These are phyloP conservation scores for Aspergillus sclerotioniger DNA, from an alignment of 495 filamentous ascomycete genomes.

Conservation along the genomic window DNA sequence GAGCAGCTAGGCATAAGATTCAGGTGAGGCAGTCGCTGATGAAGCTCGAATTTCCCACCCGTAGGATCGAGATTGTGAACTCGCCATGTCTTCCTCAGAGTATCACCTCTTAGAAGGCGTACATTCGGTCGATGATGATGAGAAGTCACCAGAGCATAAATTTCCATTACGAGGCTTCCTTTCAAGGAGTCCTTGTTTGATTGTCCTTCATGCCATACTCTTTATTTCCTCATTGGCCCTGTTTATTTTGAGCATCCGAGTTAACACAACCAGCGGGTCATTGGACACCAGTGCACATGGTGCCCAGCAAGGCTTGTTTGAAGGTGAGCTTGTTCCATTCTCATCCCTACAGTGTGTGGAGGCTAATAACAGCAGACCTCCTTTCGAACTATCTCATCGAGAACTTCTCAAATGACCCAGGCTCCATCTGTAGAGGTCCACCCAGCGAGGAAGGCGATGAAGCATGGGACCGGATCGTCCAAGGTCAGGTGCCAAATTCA, in stretches of 20 bases:
- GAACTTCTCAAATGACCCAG: background rate
- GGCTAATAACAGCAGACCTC: background rate
- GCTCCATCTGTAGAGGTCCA: background rate
- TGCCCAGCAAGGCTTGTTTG: background rate
- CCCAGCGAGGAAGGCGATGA: background rate
- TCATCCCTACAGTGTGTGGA: background rate
- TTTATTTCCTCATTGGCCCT: background rate
- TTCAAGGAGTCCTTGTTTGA: background rate
- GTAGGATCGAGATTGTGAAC: too few species aligned
- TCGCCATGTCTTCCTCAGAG: background rate
- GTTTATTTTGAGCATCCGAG: background rate
- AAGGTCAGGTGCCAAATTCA: background rate
- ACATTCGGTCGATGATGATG: background rate
- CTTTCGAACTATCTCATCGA: background rate
- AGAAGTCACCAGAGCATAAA: background rate
- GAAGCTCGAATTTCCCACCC: too few species aligned
- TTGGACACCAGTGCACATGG: background rate
- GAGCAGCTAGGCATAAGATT: too few species aligned
- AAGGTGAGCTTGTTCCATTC: background rate
- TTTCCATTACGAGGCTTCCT: background rate
- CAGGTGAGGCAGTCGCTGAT: too few species aligned
- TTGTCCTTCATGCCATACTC: background rate
- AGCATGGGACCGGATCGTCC: background rate
- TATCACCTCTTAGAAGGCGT: background rate
- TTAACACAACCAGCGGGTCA: background rate